Conservation (phyloP, 148 eudicot genomes). For the Pouteria glomerata region DNA sequence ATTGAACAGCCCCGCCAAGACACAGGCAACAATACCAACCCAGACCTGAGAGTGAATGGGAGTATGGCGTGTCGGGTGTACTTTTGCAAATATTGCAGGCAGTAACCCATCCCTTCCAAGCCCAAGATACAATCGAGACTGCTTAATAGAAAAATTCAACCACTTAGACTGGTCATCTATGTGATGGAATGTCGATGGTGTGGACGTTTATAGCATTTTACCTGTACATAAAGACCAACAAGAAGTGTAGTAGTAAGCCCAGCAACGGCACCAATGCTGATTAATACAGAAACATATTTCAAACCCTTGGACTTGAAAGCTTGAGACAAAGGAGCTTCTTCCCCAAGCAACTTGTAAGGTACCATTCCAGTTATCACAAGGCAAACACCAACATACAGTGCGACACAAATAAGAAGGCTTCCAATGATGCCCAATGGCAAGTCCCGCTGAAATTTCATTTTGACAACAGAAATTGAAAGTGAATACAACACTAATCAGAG, state of each 20-base stretch:
- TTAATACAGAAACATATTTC: conserved; percentile 70
- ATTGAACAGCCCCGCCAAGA: conserved; percentile 80
- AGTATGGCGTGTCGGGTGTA: conserved; percentile 70
- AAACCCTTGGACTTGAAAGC: conserved; percentile 87
- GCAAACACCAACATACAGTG: conserved; percentile 80
- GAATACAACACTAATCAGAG: no score
- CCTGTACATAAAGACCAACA: conserved; percentile 99
- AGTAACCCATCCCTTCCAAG: conserved; percentile 95
- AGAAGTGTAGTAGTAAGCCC: conserved; percentile 96
- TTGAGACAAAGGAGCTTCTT: conserved; percentile 85
- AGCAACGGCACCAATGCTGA: conserved; percentile 95
- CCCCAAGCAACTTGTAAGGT: conserved; percentile 69
- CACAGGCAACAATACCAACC: conserved; percentile 86
- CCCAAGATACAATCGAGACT: conserved; percentile 96
- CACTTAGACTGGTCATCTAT: conserved; percentile 1
- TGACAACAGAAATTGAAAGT: background rate
- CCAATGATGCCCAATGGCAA: conserved; percentile 91
- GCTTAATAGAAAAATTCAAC: conserved; percentile 21
- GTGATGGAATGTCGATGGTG: background rate
- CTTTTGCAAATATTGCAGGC: conserved; percentile 79
- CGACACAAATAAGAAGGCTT: conserved; percentile 76
- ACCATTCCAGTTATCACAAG: conserved; percentile 98
- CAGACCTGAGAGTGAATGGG: conserved; percentile 91
- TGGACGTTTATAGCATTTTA: conserved; percentile 23
- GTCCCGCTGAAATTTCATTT: conserved; percentile 58